A percentile compares a stretch with the other conserved stretches of the same genome.
phyloP scores from a whole-genome alignment of 306 rosid species.

The Dryas drummondii region DNA sequence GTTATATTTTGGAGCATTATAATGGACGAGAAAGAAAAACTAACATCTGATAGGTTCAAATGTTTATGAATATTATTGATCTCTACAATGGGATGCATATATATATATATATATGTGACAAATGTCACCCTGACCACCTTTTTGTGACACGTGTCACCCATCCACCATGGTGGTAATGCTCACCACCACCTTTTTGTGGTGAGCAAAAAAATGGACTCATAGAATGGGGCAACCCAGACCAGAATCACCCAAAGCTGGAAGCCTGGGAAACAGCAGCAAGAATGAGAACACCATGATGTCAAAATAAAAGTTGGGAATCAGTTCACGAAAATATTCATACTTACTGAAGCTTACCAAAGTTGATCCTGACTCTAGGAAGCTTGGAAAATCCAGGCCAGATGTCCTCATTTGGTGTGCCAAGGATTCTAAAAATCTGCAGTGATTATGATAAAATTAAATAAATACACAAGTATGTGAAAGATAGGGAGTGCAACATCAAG shows the following conservation, averaged over 20 bases:
- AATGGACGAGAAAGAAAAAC: too few relatives aligned
- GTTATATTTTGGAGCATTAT: too few relatives aligned
- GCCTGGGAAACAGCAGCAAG: slow-evolving; percentile 99
- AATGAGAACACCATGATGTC: slow-evolving; percentile 59
- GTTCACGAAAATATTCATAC: slow-evolving; percentile 40
- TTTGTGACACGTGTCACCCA: too few relatives aligned
- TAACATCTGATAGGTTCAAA: too few relatives aligned
- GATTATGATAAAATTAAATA: neutral
- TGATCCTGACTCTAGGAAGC: slow-evolving; percentile 96
- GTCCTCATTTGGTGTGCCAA: slow-evolving; percentile 97
- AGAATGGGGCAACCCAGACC: too few relatives aligned
- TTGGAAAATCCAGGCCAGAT: slow-evolving; percentile 96
- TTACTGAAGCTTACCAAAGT: slow-evolving; percentile 98
- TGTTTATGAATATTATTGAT: too few relatives aligned
- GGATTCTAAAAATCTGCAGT: slow-evolving; percentile 74
- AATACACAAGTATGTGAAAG: neutral
- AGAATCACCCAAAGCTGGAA: slow-evolving; percentile 99
- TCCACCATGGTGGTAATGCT: too few relatives aligned
- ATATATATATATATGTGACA: too few relatives aligned
- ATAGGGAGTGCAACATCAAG: neutral
- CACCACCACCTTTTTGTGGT: too few relatives aligned
- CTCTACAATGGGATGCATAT: too few relatives aligned
- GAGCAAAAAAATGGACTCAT: too few relatives aligned
- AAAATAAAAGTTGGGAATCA: slow-evolving; percentile 25
- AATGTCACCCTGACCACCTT: too few relatives aligned